Percentiles rank a stretch among this genome's conserved stretches.
phyloP scores from a whole-genome alignment of 2,329 filamentous ascomycete species.

The Cladosporium sp. region DNA sequence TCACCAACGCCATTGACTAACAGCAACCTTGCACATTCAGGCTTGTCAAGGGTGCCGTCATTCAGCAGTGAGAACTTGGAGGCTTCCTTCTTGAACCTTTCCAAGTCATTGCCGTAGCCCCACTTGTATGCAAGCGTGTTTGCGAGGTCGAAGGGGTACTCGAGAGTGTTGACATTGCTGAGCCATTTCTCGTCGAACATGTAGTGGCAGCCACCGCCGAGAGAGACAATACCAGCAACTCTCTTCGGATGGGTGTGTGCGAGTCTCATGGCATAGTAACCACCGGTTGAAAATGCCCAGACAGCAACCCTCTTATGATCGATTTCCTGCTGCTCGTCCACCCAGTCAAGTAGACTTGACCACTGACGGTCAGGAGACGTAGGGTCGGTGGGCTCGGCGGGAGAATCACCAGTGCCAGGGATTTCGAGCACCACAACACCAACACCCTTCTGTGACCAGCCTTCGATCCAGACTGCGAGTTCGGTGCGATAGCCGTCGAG shows the following conservation, averaged over 20 bases:
- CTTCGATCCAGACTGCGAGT: conserved; percentile 49
- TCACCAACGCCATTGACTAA: conserved; percentile 57
- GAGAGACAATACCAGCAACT: conserved; percentile 49
- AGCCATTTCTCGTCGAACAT: conserved; percentile 57
- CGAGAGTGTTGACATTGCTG: conserved; percentile 50
- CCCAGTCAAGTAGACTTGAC: conserved; percentile 52
- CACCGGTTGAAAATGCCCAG: conserved; percentile 57
- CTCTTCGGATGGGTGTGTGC: conserved; percentile 55
- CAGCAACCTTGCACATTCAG: conserved; percentile 46
- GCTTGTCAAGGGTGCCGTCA: conserved; percentile 51
- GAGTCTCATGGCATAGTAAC: conserved; percentile 55
- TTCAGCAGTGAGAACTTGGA: conserved; percentile 52
- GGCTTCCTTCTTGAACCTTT: conserved; percentile 47
- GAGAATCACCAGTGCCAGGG: conserved; percentile 55
- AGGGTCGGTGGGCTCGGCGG: conserved; percentile 44
- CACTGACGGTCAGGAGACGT: conserved; percentile 51
- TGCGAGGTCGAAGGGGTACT: conserved; percentile 57
- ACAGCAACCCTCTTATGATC: conserved; percentile 47
- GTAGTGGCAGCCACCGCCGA: conserved; percentile 54
- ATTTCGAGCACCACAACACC: conserved; percentile 52
- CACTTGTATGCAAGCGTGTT: conserved; percentile 50
- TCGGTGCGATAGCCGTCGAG: conserved; percentile 58
- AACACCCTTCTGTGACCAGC: conserved; percentile 47
- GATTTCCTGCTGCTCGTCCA: conserved; percentile 44
- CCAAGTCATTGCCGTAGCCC: conserved; percentile 38